A percentile compares a stretch with the other conserved stretches of the same genome.
Conservation (phyloP, 345 rosid species). For the Rhizophora mangle region DNA sequence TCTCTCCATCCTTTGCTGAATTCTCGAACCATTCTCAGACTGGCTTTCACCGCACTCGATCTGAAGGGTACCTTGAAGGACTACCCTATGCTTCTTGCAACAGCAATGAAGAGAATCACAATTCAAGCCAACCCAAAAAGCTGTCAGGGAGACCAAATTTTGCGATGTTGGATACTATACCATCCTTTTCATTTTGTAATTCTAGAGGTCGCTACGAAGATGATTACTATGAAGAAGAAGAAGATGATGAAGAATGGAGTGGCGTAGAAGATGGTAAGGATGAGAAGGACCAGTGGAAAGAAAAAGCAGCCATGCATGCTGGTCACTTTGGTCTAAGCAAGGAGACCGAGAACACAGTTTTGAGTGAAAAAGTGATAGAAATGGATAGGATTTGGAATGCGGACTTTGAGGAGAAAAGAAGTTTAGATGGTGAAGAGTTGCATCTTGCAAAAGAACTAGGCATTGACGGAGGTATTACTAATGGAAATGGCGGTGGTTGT, state of each 20-base stretch:
- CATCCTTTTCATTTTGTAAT: conserved; percentile 42
- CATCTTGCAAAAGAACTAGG: conserved; percentile 45
- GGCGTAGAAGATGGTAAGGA: conserved; percentile 22
- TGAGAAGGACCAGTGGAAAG: conserved; percentile 13
- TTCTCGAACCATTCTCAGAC: conserved; percentile 1
- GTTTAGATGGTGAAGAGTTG: conserved; percentile 28
- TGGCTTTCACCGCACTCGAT: conserved; percentile 48
- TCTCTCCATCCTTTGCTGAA: conserved; percentile 34
- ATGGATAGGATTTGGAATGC: conserved; percentile 5
- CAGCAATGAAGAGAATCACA: conserved; percentile 8
- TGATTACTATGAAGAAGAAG: neutral
- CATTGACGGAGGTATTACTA: conserved; percentile 17
- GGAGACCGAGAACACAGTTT: conserved; percentile 4
- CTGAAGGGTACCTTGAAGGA: conserved; percentile 56
- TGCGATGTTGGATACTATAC: conserved; percentile 41
- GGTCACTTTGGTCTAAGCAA: neutral
- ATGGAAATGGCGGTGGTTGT: conserved; percentile 17
- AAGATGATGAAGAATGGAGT: conserved; percentile 1
- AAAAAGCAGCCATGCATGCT: neutral
- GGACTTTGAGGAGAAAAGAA: conserved; percentile 20
- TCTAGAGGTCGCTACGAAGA: neutral
- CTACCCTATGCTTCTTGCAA: conserved; percentile 29
- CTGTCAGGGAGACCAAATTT: conserved; percentile 27
- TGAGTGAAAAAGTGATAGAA: conserved; percentile 16
- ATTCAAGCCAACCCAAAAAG: conserved; percentile 17